A percentile compares a stretch with the other conserved stretches of the same genome.
Evolutionary conservation across 2,329 filamentous ascomycete species (phyloP).

Genomic region (Aureobasidium uvarum): DNA sequence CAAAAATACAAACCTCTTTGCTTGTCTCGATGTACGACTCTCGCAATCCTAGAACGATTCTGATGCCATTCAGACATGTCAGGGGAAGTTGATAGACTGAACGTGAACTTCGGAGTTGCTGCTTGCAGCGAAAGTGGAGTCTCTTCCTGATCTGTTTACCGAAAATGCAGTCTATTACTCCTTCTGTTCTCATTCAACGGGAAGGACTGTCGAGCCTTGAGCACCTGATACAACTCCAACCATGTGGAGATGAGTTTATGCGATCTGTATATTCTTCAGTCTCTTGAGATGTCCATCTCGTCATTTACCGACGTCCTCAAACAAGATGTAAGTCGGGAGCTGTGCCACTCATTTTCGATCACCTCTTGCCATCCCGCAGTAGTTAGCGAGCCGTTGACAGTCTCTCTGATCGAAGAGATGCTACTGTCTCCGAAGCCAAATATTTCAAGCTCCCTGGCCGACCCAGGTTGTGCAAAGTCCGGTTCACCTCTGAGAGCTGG

Average conservation of each 20-base stretch:
- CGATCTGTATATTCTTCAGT: neutral
- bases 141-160: neutral
- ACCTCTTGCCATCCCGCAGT: constrained; percentile 13
- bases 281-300: neutral
- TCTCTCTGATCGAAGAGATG: constrained; percentile 4
- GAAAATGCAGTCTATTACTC: neutral
- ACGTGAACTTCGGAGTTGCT: neutral
- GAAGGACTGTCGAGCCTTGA: neutral
- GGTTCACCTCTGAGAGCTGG: constrained; percentile 8
- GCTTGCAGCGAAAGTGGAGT: neutral
- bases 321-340: neutral
- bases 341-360: constrained; percentile 7
- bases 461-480: neutral
- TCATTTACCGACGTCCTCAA: neutral
- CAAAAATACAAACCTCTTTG: neutral
- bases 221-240: neutral
- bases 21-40: neutral
- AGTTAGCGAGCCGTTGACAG: neutral
- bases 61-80: too few relatives aligned
- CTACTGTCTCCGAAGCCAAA: constrained; percentile 8
- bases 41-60: too few relatives aligned
- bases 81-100: neutral
- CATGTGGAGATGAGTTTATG: neutral
- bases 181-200: neutral
- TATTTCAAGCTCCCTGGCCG: constrained; percentile 2